Evolutionary conservation across 257 asterid species (phyloP), one percentile per base, ranked within the genome.

Genomic region (Solanum peruvianum): DNA sequence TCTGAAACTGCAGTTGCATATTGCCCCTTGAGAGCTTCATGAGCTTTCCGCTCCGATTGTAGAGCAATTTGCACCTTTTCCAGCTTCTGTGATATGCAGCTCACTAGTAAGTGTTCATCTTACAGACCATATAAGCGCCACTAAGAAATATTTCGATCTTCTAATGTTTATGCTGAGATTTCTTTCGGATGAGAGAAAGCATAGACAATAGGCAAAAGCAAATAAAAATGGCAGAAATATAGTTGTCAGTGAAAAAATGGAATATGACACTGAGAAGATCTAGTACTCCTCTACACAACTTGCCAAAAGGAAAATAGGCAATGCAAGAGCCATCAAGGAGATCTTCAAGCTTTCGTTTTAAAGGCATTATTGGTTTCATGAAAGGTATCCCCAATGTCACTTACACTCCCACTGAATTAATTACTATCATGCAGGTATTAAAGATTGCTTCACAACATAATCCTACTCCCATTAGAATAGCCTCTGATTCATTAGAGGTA

Each of bases 1-100:
- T 92, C 95, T 66, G 95, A 91, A 87, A 92, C 71, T 27, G 94
- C 92, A 82, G 92, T 91, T 82, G 92, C 92, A 90, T 94, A 91
- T 67, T 90, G 91, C 35, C 85, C 95, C 91, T 92, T 92, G 20
- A 91, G 86, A 83, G 89, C 83, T 64, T 93, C 92, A 25, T 89
- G 89, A 39, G 49, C 87, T 88, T 89, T 92, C 83, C 92, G 93
- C 89, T 92, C 96, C 13, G 91, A 86, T 87, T 94, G 91, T 41
- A 88, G 88, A 1, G 91, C 88, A 58, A 72, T 84, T 86, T 92
- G 93, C 85, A 88, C 93, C 89, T 92, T 96, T 78, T 90, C 94
- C 64, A 91, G 93, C 91, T 95, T 96, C 98, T 96, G 94, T 35
- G 23, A 84, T 47, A 64, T 45, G 84, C 66, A 78, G 84, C 15